phyloP scores from a whole-genome alignment of 169 alveolate genomes.

The Babesia gibsoni region DNA sequence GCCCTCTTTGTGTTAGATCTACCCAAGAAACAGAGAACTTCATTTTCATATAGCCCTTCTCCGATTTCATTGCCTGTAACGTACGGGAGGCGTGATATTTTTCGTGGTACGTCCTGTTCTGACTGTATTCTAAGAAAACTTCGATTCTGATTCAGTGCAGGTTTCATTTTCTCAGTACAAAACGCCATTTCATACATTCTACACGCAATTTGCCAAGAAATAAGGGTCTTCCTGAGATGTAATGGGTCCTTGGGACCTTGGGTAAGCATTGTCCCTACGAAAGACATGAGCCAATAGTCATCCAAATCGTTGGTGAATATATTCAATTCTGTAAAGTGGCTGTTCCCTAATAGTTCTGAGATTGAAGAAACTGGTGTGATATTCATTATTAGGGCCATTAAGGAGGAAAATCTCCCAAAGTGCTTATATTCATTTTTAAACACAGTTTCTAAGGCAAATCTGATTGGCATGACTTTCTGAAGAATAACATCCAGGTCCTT shows the following conservation, averaged over 20 bases:
- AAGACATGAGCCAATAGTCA: background rate
- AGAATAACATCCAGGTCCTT: background rate
- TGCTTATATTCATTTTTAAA: constrained; percentile 14
- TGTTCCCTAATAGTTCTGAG: background rate
- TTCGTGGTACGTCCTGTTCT: background rate
- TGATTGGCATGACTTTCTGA: background rate
- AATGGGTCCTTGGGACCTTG: background rate
- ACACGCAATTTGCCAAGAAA: constrained; percentile 24
- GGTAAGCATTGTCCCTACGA: background rate
- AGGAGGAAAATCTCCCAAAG: constrained; percentile 28
- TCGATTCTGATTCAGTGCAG: constrained; percentile 15
- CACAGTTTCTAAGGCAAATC: constrained; percentile 29
- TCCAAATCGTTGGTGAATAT: background rate
- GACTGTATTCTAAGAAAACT: constrained; percentile 6
- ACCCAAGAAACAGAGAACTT: constrained; percentile 32
- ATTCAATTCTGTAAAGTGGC: background rate
- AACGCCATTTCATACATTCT: constrained; percentile 55
- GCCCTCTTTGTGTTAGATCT: constrained; percentile 1
- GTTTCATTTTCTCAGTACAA: constrained; percentile 5
- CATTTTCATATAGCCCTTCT: background rate
- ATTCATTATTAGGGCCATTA: constrained; percentile 17
- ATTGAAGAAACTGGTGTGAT: constrained; percentile 41
- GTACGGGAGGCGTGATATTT: constrained; percentile 4
- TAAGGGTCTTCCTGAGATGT: constrained; percentile 6
- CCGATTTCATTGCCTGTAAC: constrained; percentile 2